Base-by-base conservation (phyloP, 2,329 filamentous ascomycete species). In the Venturia pyrina region DNA sequence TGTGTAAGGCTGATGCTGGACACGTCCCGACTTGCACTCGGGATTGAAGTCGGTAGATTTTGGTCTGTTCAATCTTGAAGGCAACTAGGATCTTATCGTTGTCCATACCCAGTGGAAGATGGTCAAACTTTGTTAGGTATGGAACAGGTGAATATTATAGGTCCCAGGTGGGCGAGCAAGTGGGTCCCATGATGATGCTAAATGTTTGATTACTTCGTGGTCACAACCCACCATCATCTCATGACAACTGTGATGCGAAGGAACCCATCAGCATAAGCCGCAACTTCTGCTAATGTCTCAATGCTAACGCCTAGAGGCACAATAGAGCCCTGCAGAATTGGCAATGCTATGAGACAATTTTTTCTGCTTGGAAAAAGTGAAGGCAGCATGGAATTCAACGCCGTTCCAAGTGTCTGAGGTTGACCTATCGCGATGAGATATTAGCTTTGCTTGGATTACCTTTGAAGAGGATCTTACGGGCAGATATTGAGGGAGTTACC, bases 251-350 rank as follows among this genome's bases (percentile, higher is more conserved):
- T 89, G 53, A 97, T 77, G 75, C 91, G 91, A 34, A 96, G 76
- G 89, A 93, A 99, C 0, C 95, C 95, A 77, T 99, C 95, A 0
- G 91, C 87, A 79, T 97, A 98, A 1, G 91, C 87, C 4, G 90
- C 89, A 72, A 89, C 89, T 66, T 87, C 84, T 78, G 95, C 89
- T 66, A 99, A 75, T 60, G 97, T 93, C 72, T 91, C 89, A 21
- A 99, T 76, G 32, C 87, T 87, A 1, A 92, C 89, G 67, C 81
- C 78, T 79, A 98, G 89, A 0, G 95, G 93, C 67, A 96, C 84
- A 0, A 87, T 83, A 1, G 88, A 90, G 0, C 95, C 95, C 78
- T 99, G 95, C 71, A 98, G 77, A 7, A 98, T 83, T 1, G 90
- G 89, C 67, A 89, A 88, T 0, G 93, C 95, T 62, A 96, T 83